A percentile compares a stretch with the other conserved stretches of the same genome.
Conservation (phyloP, 148 eudicot genomes). For the Silene conica region DNA sequence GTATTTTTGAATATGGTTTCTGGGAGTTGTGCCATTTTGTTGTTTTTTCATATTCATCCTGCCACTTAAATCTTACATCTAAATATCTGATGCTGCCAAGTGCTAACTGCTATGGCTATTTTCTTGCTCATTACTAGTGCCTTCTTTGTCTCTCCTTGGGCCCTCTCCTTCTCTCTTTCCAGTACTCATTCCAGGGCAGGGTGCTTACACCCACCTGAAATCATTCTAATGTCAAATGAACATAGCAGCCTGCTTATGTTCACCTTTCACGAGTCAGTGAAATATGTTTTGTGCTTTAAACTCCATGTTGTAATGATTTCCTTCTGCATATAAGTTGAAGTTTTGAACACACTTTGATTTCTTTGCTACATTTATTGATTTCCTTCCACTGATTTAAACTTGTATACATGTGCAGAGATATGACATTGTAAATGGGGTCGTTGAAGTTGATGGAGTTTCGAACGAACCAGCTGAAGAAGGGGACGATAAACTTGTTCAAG, state of each 20-base stretch:
- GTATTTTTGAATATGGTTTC: neutral
- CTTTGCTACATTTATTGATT: neutral
- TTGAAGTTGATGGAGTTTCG: slow-evolving; percentile 64
- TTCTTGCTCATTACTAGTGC: neutral
- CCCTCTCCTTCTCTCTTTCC: neutral
- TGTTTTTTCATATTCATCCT: neutral
- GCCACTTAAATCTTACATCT: neutral
- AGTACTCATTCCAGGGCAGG: neutral
- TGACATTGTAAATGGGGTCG: slow-evolving; percentile 79
- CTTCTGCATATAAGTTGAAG: neutral
- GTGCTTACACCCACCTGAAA: neutral
- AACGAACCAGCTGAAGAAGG: slow-evolving; percentile 41
- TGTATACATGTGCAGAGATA: slow-evolving; percentile 45
- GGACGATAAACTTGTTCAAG: slow-evolving; percentile 40
- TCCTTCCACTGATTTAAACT: neutral
- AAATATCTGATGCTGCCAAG: no score
- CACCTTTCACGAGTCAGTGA: neutral
- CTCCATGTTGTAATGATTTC: neutral
- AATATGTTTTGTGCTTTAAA: neutral
- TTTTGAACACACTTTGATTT: neutral
- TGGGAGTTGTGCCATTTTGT: neutral
- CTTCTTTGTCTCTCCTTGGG: neutral
- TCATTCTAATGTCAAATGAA: neutral
- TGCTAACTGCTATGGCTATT: neutral
- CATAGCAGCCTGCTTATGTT: neutral